These are phyloP conservation scores for Bothriochloa decipiens DNA, from an alignment of 176 grass and related monocot genomes.

Conservation along the genomic window DNA sequence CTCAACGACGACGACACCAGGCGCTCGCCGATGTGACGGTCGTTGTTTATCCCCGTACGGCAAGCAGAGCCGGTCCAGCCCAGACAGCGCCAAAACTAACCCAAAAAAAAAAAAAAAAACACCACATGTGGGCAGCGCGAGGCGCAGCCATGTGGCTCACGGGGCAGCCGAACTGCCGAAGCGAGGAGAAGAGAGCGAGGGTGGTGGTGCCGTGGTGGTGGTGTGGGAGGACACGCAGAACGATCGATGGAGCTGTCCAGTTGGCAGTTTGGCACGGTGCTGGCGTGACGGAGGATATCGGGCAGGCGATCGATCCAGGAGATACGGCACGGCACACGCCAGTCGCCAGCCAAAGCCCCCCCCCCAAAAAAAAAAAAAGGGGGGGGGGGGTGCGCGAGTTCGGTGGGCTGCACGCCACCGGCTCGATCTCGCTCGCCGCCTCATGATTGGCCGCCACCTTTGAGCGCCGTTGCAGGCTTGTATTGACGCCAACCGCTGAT, in stretches of 20 bases:
- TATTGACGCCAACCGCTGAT: neutral
- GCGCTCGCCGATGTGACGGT: neutral
- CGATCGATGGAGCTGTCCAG: neutral
- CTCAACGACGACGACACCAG: neutral
- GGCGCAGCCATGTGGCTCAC: constrained; percentile 12
- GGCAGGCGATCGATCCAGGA: neutral
- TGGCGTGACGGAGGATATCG: neutral
- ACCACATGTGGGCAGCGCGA: neutral
- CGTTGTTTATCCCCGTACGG: no score
- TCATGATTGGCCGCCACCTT: constrained; percentile 14
- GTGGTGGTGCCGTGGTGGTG: neutral
- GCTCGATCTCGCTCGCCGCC: neutral
- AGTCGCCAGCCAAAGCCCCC: neutral
- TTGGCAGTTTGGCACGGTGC: constrained; percentile 20
- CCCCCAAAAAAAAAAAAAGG: no score
- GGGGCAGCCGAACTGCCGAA: neutral
- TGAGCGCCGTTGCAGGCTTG: neutral
- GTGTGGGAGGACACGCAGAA: neutral
- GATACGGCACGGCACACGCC: constrained; percentile 1
- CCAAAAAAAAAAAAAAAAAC: no score
- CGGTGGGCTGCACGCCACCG: constrained; percentile 9
- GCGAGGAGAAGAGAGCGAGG: neutral
- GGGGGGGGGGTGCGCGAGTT: no score
- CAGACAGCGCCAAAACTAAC: no score
- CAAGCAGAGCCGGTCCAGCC: no score